Base-by-base conservation (phyloP, 352 stramenopile genomes). In the Phytopythium cucurbitacearum region DNA sequence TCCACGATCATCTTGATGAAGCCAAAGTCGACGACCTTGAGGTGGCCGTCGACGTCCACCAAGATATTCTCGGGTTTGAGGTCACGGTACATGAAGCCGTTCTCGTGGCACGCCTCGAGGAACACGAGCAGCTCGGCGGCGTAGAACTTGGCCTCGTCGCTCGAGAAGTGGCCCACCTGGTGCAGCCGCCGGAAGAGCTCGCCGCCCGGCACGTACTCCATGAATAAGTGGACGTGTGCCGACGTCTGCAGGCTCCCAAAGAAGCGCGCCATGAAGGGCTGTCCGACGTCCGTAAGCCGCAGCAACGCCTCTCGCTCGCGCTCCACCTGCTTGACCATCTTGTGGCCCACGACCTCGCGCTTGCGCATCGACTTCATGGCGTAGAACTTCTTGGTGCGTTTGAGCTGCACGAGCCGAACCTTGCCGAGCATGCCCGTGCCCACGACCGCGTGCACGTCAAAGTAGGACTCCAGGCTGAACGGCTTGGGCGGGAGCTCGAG, bases 11-110 rank as follows among this genome's bases (percentile, higher is more conserved):
- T 55, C 49, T 85, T 85, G 40, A 71, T 61, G 54, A 92, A 89
- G 2, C 82, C 80, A 39, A 90, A 74, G 56, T 93, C 82, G 0
- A 89, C 69, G 37, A 91, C 70, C 44, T 75, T 82, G 43, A 91
- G 53, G 55, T 93, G 78, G 1, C 82, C 82, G 5, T 51, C 39
- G 3, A 70, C 66, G 43, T 93, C 82, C 41, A 97, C 61, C 52
- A 97, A 51, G 45, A 97, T 75, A 57, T 97, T 97, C 50, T 96
- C 85, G 4, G 88, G 88, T 65, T 97, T 97, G 37, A 97, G 67
- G 47, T 97, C 87, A 7, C 86, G 70, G 62, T 95, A 96, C 64
- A 96, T 89, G 50, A 71, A 86, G 11, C 67, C 64, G 33, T 82
- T 69, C 1, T 34, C 21, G 37, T 91, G 82, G 12, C 75, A 77